Evolutionary conservation across 768 basidiomycete genomes (phyloP).

Genomic region (Amanita phalloides): DNA sequence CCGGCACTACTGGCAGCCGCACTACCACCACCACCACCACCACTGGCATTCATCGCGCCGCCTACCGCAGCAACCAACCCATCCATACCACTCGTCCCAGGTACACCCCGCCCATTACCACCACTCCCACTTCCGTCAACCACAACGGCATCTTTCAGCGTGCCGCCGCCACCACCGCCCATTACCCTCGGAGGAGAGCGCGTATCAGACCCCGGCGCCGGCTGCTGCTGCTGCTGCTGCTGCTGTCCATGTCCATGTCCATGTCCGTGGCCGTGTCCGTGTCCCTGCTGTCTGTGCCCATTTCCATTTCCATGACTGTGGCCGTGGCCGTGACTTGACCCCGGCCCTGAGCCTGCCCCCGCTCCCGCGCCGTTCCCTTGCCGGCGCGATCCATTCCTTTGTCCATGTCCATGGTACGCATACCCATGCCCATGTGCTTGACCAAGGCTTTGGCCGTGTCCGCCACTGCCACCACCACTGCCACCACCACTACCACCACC

Average conservation of each 20-base stretch:
- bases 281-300: too few species aligned
- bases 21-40: not conserved
- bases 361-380: too few species aligned
- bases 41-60: not conserved
- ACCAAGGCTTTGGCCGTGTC: too few species aligned
- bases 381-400: too few species aligned
- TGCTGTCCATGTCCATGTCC: not conserved
- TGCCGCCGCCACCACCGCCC: not conserved
- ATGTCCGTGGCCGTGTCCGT: not conserved
- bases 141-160: not conserved
- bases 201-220: conserved; percentile 2
- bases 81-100: not conserved
- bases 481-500: not conserved
- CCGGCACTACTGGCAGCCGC: too few species aligned
- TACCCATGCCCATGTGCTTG: too few species aligned
- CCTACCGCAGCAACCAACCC: not conserved
- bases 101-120: not conserved
- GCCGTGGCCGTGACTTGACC: too few species aligned
- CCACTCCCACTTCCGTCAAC: not conserved
- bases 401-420: too few species aligned
- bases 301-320: too few species aligned
- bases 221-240: conserved; percentile 9
- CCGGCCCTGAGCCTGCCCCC: too few species aligned
- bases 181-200: not conserved
- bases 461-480: too few species aligned